These are phyloP conservation scores for Pseudocercospora ulei DNA, from an alignment of 2,329 filamentous ascomycete genomes.

Conservation along the genomic window DNA sequence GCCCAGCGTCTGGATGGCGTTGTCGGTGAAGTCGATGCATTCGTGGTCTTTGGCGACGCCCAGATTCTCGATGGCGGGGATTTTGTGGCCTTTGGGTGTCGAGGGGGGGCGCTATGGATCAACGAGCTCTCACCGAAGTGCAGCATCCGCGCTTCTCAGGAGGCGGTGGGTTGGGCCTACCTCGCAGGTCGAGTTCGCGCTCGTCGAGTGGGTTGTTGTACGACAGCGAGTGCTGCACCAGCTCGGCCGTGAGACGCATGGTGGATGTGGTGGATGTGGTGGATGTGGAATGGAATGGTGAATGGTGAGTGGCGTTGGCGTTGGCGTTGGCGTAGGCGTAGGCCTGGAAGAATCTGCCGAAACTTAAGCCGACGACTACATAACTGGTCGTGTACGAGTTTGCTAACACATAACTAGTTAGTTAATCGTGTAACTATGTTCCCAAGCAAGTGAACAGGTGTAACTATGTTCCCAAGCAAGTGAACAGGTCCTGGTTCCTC, in stretches of 20 bases:
- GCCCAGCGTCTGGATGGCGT: slow-evolving; percentile 78
- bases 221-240: slow-evolving; percentile 88
- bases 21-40: slow-evolving; percentile 96
- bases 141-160: slow-evolving; percentile 95
- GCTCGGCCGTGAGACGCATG: slow-evolving; percentile 93
- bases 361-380: no score
- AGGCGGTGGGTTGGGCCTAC: slow-evolving; percentile 54
- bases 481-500: no score
- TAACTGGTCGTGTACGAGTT: no score
- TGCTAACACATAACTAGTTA: no score
- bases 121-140: slow-evolving; percentile 47
- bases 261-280: no score
- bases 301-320: no score
- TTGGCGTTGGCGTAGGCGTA: no score
- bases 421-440: no score
- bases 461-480: no score
- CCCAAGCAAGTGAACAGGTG: no score
- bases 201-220: slow-evolving; percentile 98
- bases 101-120: slow-evolving; percentile 37
- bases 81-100: slow-evolving; percentile 87
- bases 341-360: no score
- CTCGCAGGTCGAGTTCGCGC: slow-evolving; percentile 97
- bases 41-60: slow-evolving; percentile 92
- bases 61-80: slow-evolving; percentile 93
- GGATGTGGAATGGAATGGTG: not conserved